These are phyloP conservation scores for Botrytis galanthina DNA, from an alignment of 2,329 filamentous ascomycete genomes.

Conservation along the genomic window DNA sequence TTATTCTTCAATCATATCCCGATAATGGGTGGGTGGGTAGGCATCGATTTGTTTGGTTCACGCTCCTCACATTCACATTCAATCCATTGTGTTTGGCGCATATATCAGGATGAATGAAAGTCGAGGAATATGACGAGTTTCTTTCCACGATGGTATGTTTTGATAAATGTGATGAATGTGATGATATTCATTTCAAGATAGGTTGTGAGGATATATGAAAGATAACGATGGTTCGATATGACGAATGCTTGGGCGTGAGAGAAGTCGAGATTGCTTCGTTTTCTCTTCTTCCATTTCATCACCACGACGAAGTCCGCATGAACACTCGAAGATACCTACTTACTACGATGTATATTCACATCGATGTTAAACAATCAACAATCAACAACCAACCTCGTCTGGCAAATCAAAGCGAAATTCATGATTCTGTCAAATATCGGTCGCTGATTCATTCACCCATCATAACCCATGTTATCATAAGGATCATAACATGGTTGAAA, in stretches of 20 bases:
- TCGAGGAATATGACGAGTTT: background rate
- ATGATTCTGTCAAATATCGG: background rate
- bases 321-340: background rate
- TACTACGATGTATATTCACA: background rate
- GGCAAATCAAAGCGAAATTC: background rate
- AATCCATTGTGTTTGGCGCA: background rate
- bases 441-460: background rate
- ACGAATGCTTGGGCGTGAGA: background rate
- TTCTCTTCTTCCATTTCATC: background rate
- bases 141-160: background rate
- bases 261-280: background rate
- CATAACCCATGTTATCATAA: background rate
- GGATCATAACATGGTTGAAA: background rate
- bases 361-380: background rate
- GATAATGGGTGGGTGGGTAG: constrained; percentile 24
- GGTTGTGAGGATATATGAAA: background rate
- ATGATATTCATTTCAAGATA: background rate
- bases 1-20: constrained; percentile 23
- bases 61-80: background rate
- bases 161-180: background rate
- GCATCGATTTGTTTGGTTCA: constrained; percentile 12
- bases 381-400: background rate
- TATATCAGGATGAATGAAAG: background rate
- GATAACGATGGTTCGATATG: background rate
- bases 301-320: background rate